Conservation (phyloP, 176 grass and related monocot genomes). For the Guadua angustifolia region DNA sequence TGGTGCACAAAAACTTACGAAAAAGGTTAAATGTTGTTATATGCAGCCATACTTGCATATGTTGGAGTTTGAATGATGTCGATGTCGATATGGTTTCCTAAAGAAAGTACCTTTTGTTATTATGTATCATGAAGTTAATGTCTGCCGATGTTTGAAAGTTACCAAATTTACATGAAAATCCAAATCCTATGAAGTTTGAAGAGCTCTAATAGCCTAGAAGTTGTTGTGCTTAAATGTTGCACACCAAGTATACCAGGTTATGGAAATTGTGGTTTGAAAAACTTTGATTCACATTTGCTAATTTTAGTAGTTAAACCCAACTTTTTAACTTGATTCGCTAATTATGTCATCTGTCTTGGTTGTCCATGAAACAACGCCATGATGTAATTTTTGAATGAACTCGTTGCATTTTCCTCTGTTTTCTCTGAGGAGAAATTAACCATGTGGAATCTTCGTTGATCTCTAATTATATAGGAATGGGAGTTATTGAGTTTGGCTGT, state of each 20-base stretch:
- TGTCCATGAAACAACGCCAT: background rate
- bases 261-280: background rate
- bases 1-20: too few species aligned
- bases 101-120: too few species aligned
- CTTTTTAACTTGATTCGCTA: background rate
- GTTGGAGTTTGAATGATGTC: too few species aligned
- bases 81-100: too few species aligned
- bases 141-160: background rate
- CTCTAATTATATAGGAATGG: background rate
- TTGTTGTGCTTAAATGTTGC: background rate
- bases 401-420: background rate
- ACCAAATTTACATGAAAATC: background rate
- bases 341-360: background rate
- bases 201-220: background rate
- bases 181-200: background rate
- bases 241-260: background rate
- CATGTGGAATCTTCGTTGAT: background rate
- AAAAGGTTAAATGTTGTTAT: too few species aligned
- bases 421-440: background rate
- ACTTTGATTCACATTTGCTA: background rate
- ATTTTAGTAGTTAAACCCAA: background rate
- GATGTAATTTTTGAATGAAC: background rate
- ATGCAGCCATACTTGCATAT: too few species aligned
- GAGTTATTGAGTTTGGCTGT: slow-evolving; percentile 18
- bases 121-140: too few species aligned